Percentiles rank a stretch among this genome's conserved stretches.
Conservation (phyloP, 1,139 yeast species). For the Yamadazyma triangularis region DNA sequence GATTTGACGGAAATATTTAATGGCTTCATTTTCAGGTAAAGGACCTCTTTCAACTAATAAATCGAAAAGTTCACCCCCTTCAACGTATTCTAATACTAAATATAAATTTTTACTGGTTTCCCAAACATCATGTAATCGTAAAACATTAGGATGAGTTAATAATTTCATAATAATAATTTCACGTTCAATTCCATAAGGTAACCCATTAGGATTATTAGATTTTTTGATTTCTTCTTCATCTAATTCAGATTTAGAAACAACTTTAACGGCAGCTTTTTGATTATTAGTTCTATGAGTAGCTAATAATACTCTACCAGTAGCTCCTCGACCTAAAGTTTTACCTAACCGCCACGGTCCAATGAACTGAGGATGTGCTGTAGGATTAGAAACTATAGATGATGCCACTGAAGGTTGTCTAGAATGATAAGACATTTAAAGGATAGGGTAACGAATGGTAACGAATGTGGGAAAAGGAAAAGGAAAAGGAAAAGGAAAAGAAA, state of each 20-base stretch:
- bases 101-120: slow-evolving; percentile 74
- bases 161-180: slow-evolving; percentile 81
- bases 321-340: slow-evolving; percentile 75
- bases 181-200: slow-evolving; percentile 78
- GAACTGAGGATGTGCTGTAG: slow-evolving; percentile 40
- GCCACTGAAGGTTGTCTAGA: slow-evolving; percentile 40
- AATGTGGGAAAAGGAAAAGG: too few species aligned
- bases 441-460: too few species aligned
- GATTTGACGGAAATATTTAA: slow-evolving; percentile 70
- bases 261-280: slow-evolving; percentile 76
- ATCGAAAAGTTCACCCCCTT: slow-evolving; percentile 80
- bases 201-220: slow-evolving; percentile 33
- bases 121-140: slow-evolving; percentile 78
- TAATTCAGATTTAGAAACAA: slow-evolving; percentile 62
- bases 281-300: slow-evolving; percentile 70
- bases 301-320: slow-evolving; percentile 72
- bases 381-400: slow-evolving; percentile 32
- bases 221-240: slow-evolving; percentile 33
- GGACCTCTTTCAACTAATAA: slow-evolving; percentile 77
- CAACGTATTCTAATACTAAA: slow-evolving; percentile 73
- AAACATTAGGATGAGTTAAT: slow-evolving; percentile 70
- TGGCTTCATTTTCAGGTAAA: slow-evolving; percentile 69
- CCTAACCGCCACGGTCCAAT: slow-evolving; percentile 83
- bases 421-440: slow-evolving; percentile 35
- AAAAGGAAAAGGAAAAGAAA: too few species aligned